phyloP scores from a whole-genome alignment of 1,284 basidiomycete genomes.

The Apiotrichum mycotoxinovorans region DNA sequence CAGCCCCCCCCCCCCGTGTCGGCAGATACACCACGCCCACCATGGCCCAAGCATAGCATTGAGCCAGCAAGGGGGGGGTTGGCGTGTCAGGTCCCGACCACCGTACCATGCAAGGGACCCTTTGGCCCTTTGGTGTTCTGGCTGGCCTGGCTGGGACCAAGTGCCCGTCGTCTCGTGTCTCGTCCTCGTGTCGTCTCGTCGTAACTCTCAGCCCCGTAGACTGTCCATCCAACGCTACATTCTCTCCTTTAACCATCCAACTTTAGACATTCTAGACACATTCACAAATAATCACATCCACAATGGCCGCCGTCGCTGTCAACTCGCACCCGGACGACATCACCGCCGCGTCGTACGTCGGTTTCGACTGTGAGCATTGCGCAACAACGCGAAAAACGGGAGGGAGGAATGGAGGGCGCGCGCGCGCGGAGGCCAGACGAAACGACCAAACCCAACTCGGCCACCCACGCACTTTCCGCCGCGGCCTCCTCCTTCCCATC shows the following conservation, averaged over 20 bases:
- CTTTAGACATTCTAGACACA: neutral
- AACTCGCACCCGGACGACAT: constrained; percentile 58
- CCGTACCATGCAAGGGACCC: no score
- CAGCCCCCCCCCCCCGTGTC: no score
- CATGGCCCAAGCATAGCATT: no score
- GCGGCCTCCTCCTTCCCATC: neutral
- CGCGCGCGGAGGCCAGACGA: neutral
- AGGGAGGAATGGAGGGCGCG: neutral
- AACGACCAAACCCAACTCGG: neutral
- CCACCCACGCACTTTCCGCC: neutral
- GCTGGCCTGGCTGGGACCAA: no score
- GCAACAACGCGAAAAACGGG: neutral
- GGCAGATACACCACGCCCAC: no score
- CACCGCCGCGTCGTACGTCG: constrained; percentile 80
- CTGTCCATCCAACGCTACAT: neutral
- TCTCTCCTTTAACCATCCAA: neutral
- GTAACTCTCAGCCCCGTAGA: no score
- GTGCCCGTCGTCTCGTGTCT: no score
- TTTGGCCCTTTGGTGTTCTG: no score
- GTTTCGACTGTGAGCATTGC: constrained; percentile 66
- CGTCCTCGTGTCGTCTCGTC: neutral
- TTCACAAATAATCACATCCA: constrained; percentile 2
- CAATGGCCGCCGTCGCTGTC: constrained; percentile 33
- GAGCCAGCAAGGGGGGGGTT: no score
- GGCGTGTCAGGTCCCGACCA: no score